phyloP scores from a whole-genome alignment of 164 flowering plant species.

The Sextonia rubra region DNA sequence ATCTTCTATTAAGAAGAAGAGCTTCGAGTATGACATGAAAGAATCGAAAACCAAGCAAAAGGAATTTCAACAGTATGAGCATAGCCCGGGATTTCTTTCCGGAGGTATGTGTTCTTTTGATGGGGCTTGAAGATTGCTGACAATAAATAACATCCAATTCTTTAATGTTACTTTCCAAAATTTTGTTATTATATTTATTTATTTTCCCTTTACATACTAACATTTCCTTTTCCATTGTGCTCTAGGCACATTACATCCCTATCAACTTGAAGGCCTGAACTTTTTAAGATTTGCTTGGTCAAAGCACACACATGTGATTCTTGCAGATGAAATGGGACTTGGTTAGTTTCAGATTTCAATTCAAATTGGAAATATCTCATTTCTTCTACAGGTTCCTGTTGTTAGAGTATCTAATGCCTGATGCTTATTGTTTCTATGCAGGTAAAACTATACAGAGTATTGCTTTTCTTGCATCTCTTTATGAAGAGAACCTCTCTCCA shows the following conservation, averaged over 20 bases:
- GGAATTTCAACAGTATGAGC: conserved; percentile 85
- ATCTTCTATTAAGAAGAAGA: conserved; percentile 52
- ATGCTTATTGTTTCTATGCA: conserved; percentile 26
- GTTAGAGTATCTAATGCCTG: neutral
- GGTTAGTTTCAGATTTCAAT: conserved; percentile 35
- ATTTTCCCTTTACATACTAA: neutral
- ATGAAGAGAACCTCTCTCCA: conserved; percentile 58
- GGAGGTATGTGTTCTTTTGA: conserved; percentile 55
- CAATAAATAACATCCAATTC: neutral
- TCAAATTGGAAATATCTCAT: neutral
- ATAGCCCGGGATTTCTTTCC: conserved; percentile 80
- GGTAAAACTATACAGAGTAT: conserved; percentile 99
- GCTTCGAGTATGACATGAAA: conserved; percentile 32
- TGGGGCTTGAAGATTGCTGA: neutral
- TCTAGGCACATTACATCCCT: conserved; percentile 84
- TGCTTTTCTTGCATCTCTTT: conserved; percentile 89
- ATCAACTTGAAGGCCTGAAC: conserved; percentile 96
- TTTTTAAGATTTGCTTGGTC: conserved; percentile 93
- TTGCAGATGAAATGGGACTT: conserved; percentile 99
- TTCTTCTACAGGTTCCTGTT: neutral
- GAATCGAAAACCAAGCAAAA: conserved; percentile 55
- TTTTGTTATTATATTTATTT: neutral
- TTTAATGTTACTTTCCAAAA: neutral
- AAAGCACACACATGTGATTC: conserved; percentile 93
- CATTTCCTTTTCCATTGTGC: neutral